Evolutionary conservation across 768 basidiomycete species (phyloP).

Genomic region (Coprinopsis strossmayeri): DNA sequence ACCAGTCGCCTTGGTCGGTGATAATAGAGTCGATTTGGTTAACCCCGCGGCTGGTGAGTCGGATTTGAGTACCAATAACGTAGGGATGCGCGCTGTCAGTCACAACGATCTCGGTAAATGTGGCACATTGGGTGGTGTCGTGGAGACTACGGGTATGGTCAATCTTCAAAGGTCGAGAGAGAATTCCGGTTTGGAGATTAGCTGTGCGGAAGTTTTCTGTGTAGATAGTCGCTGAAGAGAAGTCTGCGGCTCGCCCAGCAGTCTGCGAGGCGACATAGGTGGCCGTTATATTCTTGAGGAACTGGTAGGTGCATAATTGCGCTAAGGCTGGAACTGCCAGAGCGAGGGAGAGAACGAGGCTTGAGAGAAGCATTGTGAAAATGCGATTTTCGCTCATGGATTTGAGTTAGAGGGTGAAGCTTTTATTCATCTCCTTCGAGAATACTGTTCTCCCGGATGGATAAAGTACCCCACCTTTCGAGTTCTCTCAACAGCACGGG

Average conservation of each 20-base stretch:
- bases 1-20: constrained; percentile 10
- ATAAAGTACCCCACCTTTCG: background rate
- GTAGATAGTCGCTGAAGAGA: constrained; percentile 1
- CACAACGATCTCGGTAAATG: constrained; percentile 9
- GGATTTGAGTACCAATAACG: constrained; percentile 9
- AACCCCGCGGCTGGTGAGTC: background rate
- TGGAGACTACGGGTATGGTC: constrained; percentile 5
- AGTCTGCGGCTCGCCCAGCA: background rate
- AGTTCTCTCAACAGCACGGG: background rate
- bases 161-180: constrained; percentile 4
- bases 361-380: background rate
- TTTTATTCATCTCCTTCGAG: background rate
- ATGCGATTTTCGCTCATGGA: background rate
- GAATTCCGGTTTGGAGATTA: background rate
- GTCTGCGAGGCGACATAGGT: constrained; percentile 1
- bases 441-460: constrained; percentile 2
- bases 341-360: background rate
- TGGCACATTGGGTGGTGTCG: constrained; percentile 9
- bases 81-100: constrained; percentile 9
- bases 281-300: constrained; percentile 2
- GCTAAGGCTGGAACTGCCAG: background rate
- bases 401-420: background rate
- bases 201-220: constrained; percentile 7
- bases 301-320: constrained; percentile 5
- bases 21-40: constrained; percentile 7